Evolutionary conservation across 164 flowering plant genomes (phyloP), one percentile per base, ranked within the genome.

Genomic region (Annona cherimola): DNA sequence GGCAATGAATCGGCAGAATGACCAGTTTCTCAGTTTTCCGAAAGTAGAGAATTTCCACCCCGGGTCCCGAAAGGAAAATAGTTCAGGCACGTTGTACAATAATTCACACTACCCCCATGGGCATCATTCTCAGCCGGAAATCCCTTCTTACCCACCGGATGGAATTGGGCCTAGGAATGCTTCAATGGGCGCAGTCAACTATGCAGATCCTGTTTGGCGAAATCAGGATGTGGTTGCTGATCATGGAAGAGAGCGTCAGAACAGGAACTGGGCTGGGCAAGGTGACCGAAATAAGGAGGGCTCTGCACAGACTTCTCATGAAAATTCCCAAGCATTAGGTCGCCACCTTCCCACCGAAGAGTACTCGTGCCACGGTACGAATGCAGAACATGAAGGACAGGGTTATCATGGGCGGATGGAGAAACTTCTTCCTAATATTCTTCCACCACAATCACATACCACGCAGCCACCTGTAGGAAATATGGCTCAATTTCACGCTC

Each of bases 401-500:
- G 50, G 72, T 55, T 72, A 44, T 20, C 72, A 42, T 71, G 3
- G 75, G 57, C 12, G 72, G 4, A 16, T 42, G 44, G 76, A 61
- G 55, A 61, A 71, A 44, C 39, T 43, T 50, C 71, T 50, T 42
- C 20, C 60, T n/a, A 41, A 63, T 66, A 65, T 35, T 78, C 80
- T 74, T 19, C 67, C 42, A 9, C 69, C 66, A 18, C 66, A 76
- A 42, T 5, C 12, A 2, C 63, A 76, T 64, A 19, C 73, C 41
- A 44, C 35, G 69, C 79, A 70, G 45, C 64, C 77, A 55, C 46
- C 71, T 39, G 42, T 69, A 41, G 77, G 75, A 57, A 71, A 40
- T 59, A 61, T 59, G 41, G 75, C 73, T 42, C 70, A 57, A 65
- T 71, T 63, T 9, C 74, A 71, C 43, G 74, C 69, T 3, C 69